Conservation (phyloP, 768 basidiomycete species). For the Amanita inopinata region DNA sequence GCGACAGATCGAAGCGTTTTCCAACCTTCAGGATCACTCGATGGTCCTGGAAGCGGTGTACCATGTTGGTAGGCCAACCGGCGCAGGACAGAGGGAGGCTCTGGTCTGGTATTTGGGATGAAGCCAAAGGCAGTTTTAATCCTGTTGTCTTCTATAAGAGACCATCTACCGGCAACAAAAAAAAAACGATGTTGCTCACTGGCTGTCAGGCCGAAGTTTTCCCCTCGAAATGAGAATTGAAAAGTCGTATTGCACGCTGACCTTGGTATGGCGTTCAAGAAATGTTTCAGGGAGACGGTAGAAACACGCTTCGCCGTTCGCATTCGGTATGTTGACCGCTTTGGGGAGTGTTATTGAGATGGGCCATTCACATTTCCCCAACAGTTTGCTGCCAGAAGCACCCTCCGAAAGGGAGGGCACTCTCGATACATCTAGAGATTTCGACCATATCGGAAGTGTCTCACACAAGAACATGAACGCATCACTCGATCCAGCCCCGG, state of each 20-base stretch:
- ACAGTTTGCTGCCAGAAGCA: constrained; percentile 30
- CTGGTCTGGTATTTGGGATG: constrained; percentile 36
- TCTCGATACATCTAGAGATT: constrained; percentile 28
- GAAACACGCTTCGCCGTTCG: constrained; percentile 25
- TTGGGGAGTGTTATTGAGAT: constrained; percentile 37
- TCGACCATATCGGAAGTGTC: constrained; percentile 38
- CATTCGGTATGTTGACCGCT: constrained; percentile 29
- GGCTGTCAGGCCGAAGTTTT: constrained; percentile 37
- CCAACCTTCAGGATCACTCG: constrained; percentile 45
- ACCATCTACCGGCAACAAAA: background rate
- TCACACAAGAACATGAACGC: constrained; percentile 35
- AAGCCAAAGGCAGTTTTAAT: constrained; percentile 46
- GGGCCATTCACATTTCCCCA: constrained; percentile 38
- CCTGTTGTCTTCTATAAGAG: constrained; percentile 16
- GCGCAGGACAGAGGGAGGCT: constrained; percentile 34
- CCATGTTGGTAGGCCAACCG: constrained; percentile 40
- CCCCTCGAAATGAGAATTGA: constrained; percentile 35
- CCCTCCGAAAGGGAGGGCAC: constrained; percentile 33
- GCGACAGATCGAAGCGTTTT: constrained; percentile 30
- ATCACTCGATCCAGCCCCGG: constrained; percentile 34
- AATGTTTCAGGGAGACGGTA: constrained; percentile 44
- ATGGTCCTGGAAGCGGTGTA: constrained; percentile 33
- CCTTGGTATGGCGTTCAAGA: constrained; percentile 36
- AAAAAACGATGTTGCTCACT: constrained; percentile 24
- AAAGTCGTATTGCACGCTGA: constrained; percentile 43